A percentile compares a stretch with the other conserved stretches of the same genome.
Evolutionary conservation across 2,329 filamentous ascomycete species (phyloP).

Genomic region (Penicillium sp.): DNA sequence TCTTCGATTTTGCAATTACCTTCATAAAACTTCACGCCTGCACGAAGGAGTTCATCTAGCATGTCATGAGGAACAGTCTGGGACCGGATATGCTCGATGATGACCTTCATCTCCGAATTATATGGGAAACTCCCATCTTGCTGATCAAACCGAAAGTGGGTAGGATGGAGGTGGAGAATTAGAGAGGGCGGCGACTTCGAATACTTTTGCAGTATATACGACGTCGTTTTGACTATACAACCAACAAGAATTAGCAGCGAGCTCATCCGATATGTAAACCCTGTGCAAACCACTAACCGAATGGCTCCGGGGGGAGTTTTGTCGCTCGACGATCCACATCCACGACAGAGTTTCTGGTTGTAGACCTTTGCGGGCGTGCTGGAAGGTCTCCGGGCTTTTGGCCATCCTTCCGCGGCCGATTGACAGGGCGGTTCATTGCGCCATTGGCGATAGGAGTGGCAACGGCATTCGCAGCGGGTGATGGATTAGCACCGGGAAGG

Average conservation of each 20-base stretch:
- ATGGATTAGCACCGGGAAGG: constrained; percentile 52
- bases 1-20: constrained; percentile 43
- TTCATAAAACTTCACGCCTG: constrained; percentile 81
- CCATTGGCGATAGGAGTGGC: constrained; percentile 43
- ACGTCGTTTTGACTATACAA: constrained; percentile 63
- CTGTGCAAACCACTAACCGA: constrained; percentile 32
- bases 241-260: not conserved
- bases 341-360: constrained; percentile 28
- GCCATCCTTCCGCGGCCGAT: constrained; percentile 58
- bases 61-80: constrained; percentile 87
- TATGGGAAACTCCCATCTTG: constrained; percentile 92
- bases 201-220: constrained; percentile 81
- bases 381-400: constrained; percentile 35
- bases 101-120: constrained; percentile 81
- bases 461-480: constrained; percentile 42
- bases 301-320: constrained; percentile 43
- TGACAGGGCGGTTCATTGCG: constrained; percentile 33
- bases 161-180: constrained; percentile 77
- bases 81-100: constrained; percentile 70
- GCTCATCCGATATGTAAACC: not conserved
- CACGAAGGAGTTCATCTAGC: constrained; percentile 68
- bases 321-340: constrained; percentile 31
- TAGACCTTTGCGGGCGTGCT: constrained; percentile 29
- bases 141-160: constrained; percentile 86
- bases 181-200: constrained; percentile 71